Evolutionary conservation across 2,329 filamentous ascomycete genomes (phyloP).

Genomic region (Pseudogymnoascus destructans): DNA sequence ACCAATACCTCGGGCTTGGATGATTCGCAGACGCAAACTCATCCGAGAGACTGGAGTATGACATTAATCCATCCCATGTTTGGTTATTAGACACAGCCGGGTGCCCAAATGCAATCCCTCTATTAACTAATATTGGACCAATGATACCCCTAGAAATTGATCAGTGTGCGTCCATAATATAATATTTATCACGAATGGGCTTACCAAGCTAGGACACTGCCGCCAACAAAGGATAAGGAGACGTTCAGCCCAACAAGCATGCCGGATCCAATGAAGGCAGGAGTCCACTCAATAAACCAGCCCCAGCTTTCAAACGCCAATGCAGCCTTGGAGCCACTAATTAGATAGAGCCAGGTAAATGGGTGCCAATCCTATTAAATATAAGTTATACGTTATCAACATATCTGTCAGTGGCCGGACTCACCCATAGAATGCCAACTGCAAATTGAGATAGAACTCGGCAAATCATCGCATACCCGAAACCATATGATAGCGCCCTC

Average conservation of each 20-base stretch:
- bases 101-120: conserved; percentile 4
- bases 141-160: conserved; percentile 3
- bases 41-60: neutral
- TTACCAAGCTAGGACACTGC: conserved; percentile 6
- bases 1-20: neutral
- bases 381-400: neutral
- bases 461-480: conserved; percentile 29
- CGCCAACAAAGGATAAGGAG: conserved; percentile 4
- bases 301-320: conserved; percentile 30
- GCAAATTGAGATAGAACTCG: conserved; percentile 33
- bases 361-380: neutral
- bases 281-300: conserved; percentile 30
- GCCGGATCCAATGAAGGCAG: conserved; percentile 9
- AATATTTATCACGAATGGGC: neutral
- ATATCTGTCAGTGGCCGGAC: neutral
- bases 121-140: neutral
- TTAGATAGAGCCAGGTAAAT: conserved; percentile 23
- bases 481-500: conserved; percentile 29
- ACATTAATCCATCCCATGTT: conserved; percentile 3
- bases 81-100: neutral
- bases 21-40: conserved; percentile 1
- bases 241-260: conserved; percentile 10
- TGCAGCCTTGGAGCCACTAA: conserved; percentile 19
- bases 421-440: conserved; percentile 31
- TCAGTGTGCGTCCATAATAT: neutral